phyloP scores from a whole-genome alignment of 2,329 filamentous ascomycete species.

The Dothiorella sarmentorum region DNA sequence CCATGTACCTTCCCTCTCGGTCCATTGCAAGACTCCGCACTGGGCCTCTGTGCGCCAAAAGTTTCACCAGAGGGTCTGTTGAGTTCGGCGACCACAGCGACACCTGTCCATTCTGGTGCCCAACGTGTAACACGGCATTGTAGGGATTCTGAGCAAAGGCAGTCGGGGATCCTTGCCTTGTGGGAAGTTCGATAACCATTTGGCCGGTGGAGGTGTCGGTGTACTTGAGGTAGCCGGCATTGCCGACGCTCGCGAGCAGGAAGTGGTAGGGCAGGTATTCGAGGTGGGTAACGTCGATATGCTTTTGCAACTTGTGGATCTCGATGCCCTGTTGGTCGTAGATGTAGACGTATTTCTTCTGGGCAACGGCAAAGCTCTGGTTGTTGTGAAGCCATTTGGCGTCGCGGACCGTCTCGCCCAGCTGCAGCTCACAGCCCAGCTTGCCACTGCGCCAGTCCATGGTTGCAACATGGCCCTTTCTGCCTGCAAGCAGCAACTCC shows the following conservation, averaged over 20 bases:
- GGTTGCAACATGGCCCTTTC: constrained; percentile 91
- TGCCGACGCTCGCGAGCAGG: constrained; percentile 67
- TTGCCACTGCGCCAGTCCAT: constrained; percentile 96
- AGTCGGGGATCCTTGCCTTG: constrained; percentile 77
- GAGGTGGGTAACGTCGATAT: constrained; percentile 87
- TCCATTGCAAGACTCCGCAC: constrained; percentile 83
- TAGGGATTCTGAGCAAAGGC: constrained; percentile 84
- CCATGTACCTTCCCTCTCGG: constrained; percentile 91
- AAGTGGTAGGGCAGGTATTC: constrained; percentile 97
- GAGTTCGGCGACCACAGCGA: constrained; percentile 95
- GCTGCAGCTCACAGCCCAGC: constrained; percentile 83
- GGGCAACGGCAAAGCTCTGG: constrained; percentile 89
- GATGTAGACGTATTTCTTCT: constrained; percentile 96
- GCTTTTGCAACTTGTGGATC: constrained; percentile 84
- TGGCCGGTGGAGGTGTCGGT: constrained; percentile 93
- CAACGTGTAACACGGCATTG: constrained; percentile 88
- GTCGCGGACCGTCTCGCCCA: constrained; percentile 86
- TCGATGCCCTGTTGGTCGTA: constrained; percentile 91
- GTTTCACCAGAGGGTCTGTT: constrained; percentile 80
- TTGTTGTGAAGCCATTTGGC: constrained; percentile 92
- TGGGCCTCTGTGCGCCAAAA: constrained; percentile 84
- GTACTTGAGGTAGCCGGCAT: constrained; percentile 83
- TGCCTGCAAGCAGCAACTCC: constrained; percentile 77
- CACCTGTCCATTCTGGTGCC: constrained; percentile 92
- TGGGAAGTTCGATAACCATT: constrained; percentile 79